phyloP scores from a whole-genome alignment of 192 early-diverging fungal species.

The Umbelopsis ramanniana region DNA sequence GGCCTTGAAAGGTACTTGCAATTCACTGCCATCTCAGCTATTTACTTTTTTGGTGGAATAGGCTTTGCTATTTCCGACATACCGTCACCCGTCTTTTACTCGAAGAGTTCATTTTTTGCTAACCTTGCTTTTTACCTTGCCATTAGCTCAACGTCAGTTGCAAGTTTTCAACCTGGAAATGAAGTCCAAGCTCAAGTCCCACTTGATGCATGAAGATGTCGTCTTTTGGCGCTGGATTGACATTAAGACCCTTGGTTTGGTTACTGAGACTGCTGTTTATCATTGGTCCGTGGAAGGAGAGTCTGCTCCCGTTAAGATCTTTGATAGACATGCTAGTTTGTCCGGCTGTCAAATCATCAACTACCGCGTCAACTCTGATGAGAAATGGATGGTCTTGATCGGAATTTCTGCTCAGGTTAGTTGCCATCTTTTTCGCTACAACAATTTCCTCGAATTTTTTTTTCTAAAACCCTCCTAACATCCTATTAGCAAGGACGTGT shows the following conservation, averaged over 20 bases:
- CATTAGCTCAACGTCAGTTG: slow-evolving; percentile 79
- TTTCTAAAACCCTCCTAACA: slow-evolving; percentile 30
- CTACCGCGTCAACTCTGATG: slow-evolving; percentile 88
- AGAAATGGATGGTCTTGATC: slow-evolving; percentile 94
- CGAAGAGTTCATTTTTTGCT: background rate
- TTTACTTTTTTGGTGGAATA: background rate
- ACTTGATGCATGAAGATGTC: slow-evolving; percentile 90
- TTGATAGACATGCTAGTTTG: slow-evolving; percentile 89
- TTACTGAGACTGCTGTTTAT: slow-evolving; percentile 88
- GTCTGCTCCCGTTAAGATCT: slow-evolving; percentile 82
- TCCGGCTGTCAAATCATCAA: slow-evolving; percentile 93
- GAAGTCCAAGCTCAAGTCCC: slow-evolving; percentile 95
- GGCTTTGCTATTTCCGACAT: background rate
- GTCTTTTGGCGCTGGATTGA: slow-evolving; percentile 98
- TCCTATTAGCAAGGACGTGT: slow-evolving; percentile 74
- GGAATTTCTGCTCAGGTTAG: slow-evolving; percentile 83
- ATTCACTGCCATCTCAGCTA: background rate
- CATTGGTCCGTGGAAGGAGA: slow-evolving; percentile 98
- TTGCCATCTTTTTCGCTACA: slow-evolving; percentile 32
- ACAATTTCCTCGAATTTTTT: too few relatives aligned
- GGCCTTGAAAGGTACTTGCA: slow-evolving; percentile 84
- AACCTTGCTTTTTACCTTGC: background rate
- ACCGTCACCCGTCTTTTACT: background rate
- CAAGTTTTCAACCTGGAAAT: slow-evolving; percentile 98
- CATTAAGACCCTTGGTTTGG: slow-evolving; percentile 80